phyloP scores from a whole-genome alignment of 2,329 filamentous ascomycete genomes.

The Furcasterigmium furcatum region DNA sequence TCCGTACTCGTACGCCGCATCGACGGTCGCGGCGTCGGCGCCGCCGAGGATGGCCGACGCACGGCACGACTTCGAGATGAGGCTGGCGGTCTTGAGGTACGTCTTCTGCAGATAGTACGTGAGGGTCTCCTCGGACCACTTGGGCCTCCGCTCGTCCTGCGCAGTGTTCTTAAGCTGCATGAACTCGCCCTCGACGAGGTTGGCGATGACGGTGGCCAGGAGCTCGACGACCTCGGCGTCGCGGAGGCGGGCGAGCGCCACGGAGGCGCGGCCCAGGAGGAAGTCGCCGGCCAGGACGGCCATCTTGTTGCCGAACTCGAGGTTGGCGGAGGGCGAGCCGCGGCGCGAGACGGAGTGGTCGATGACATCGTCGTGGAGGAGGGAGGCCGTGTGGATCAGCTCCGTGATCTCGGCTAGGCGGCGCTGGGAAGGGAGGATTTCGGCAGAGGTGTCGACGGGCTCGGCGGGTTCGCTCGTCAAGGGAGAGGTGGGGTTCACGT shows the following conservation, averaged over 20 bases:
- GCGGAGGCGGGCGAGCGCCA: slow-evolving; percentile 83
- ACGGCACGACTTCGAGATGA: slow-evolving; percentile 95
- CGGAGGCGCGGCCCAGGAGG: slow-evolving; percentile 85
- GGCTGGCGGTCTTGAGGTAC: slow-evolving; percentile 91
- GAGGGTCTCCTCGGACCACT: slow-evolving; percentile 85
- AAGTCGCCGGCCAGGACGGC: slow-evolving; percentile 97
- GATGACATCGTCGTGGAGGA: slow-evolving; percentile 97
- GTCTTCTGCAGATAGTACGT: slow-evolving; percentile 97
- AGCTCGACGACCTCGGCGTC: slow-evolving; percentile 95
- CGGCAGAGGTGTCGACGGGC: slow-evolving; percentile 40
- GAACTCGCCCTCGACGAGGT: slow-evolving; percentile 97
- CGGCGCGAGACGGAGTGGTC: slow-evolving; percentile 86
- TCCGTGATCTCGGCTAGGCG: slow-evolving; percentile 95
- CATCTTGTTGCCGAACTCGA: slow-evolving; percentile 99
- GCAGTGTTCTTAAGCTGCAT: slow-evolving; percentile 99
- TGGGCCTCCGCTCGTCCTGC: slow-evolving; percentile 77
- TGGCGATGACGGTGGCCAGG: slow-evolving; percentile 92
- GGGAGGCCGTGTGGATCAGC: slow-evolving; percentile 92
- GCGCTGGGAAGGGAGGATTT: slow-evolving; percentile 89
- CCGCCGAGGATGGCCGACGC: slow-evolving; percentile 84
- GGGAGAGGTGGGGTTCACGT: slow-evolving; percentile 70
- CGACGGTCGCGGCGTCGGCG: slow-evolving; percentile 72
- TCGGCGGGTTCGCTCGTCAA: slow-evolving; percentile 37
- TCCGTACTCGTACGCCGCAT: slow-evolving; percentile 88
- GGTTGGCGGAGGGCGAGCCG: slow-evolving; percentile 82